These are phyloP conservation scores for Podospora pseudocomata DNA, from an alignment of 495 filamentous ascomycete species.

Conservation along the genomic window DNA sequence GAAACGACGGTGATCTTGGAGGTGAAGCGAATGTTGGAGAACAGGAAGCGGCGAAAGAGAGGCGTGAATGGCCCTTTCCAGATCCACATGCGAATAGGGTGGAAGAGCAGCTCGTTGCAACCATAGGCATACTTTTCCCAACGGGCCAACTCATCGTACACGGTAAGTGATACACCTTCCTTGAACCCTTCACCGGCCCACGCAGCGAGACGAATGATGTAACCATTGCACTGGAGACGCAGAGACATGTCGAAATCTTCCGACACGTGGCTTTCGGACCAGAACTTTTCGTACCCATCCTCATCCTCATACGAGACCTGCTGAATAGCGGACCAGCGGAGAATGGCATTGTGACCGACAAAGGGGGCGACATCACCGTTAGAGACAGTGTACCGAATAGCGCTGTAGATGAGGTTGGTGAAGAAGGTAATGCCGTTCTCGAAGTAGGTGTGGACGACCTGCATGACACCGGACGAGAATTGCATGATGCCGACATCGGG, in stretches of 20 bases:
- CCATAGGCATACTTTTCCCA: constrained; percentile 89
- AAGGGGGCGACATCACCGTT: constrained; percentile 84
- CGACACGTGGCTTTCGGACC: constrained; percentile 78
- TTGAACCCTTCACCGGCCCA: constrained; percentile 77
- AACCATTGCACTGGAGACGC: constrained; percentile 67
- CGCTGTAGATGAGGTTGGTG: constrained; percentile 77
- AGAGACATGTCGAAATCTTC: constrained; percentile 87
- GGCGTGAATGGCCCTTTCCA: constrained; percentile 68
- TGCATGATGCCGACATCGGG: constrained; percentile 80
- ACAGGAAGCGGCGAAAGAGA: constrained; percentile 67
- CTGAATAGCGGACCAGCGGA: constrained; percentile 76
- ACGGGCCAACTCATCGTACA: constrained; percentile 77
- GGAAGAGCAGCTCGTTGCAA: constrained; percentile 80
- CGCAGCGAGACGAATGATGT: constrained; percentile 68
- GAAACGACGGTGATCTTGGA: constrained; percentile 78
- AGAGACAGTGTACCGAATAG: constrained; percentile 71
- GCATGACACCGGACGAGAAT: constrained; percentile 78
- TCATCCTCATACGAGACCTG: constrained; percentile 66
- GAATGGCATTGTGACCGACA: constrained; percentile 73
- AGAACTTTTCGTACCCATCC: constrained; percentile 73
- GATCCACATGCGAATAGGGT: constrained; percentile 63
- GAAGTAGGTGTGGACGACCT: constrained; percentile 69
- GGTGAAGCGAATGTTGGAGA: constrained; percentile 69
- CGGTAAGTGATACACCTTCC: constrained; percentile 78
- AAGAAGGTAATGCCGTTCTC: constrained; percentile 81